Percentiles rank a stretch among this genome's conserved stretches.
Evolutionary conservation across 805 yeast genomes (phyloP).

Genomic region (Yarrowia alimentaria): DNA sequence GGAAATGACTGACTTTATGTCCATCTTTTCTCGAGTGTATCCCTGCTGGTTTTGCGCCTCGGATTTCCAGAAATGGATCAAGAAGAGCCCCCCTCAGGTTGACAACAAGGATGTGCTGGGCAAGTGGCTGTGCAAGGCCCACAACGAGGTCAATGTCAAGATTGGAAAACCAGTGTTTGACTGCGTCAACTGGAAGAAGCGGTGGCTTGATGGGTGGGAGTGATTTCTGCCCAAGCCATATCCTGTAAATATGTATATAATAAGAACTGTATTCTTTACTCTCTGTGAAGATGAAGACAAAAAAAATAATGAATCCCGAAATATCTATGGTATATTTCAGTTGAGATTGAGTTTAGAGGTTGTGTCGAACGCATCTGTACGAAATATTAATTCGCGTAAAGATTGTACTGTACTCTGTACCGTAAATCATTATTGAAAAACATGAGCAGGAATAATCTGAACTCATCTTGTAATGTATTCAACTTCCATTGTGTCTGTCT

Average conservation of each 20-base stretch:
- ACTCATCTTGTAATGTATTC: no score
- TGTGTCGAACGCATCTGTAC: no score
- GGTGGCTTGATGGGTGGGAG: slow-evolving; percentile 97
- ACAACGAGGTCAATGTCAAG: slow-evolving; percentile 85
- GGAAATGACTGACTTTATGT: slow-evolving; percentile 69
- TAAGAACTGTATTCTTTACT: no score
- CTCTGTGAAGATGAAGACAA: no score
- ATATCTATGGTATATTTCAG: no score
- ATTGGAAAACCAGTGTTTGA: slow-evolving; percentile 83
- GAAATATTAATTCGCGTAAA: no score
- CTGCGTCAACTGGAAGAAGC: slow-evolving; percentile 83
- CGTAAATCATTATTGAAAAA: no score
- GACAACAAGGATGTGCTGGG: slow-evolving; percentile 71
- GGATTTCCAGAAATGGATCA: slow-evolving; percentile 69
- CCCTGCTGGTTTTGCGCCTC: slow-evolving; percentile 94
- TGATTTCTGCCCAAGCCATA: slow-evolving; percentile 38
- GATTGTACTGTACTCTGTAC: no score
- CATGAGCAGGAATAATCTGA: no score
- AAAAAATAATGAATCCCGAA: no score
- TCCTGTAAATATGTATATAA: slow-evolving; percentile 17
- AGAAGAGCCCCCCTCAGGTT: slow-evolving; percentile 44
- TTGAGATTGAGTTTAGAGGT: no score
- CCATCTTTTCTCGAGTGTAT: slow-evolving; percentile 71
- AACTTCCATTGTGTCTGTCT: no score
- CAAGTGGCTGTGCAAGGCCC: slow-evolving; percentile 91